Base-by-base conservation (phyloP, 2,329 filamentous ascomycete species). In the Penicillium griseofulvum region DNA sequence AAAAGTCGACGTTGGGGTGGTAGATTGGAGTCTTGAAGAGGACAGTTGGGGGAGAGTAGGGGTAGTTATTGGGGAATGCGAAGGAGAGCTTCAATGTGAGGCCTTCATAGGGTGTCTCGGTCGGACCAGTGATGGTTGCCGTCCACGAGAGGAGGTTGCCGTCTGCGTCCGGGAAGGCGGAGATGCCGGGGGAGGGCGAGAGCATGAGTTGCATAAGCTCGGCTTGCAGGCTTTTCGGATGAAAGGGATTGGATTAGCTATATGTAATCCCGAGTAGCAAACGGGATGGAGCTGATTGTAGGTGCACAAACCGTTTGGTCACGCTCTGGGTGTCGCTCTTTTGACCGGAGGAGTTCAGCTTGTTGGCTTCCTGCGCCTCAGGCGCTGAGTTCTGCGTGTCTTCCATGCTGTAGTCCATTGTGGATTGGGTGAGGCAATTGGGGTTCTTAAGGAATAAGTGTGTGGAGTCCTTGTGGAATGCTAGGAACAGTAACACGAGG, bases 161-260 rank as follows among this genome's bases (percentile, higher is more conserved):
- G 71, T 95, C 90, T 34, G 87, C 87, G 56, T 90, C 88, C 28
- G 94, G 94, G 74, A 99, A 99, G 60, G 95, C 95, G 53, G 92
- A 96, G 69, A 97, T 87, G 63, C 94, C 94, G 14, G 92, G 91
- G 0, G 93, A 92, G 1, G 92, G 88, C 39, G 92, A 92, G 67
- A 91, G 92, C 94, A 99, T 97, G 66, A 99, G 86, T 74, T 94
- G 88, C 93, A 99, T 97, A 65, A 99, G 83, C 77, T 99, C 94
- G 46, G 92, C 95, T 77, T 99, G 94, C 54, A 99, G 83, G 68
- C 94, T 97, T 70, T 31, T 59, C 19, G 17, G 24, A 37, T 12
- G 36, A 45, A 24, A 37, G 29, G 34, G 7, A 39, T 37, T 14
- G 1, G 28, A 46, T 58, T 24, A 58, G 50, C 14, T 34, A 48